These are phyloP conservation scores for Suillus luteus DNA, from an alignment of 768 basidiomycete genomes.

Conservation along the genomic window DNA sequence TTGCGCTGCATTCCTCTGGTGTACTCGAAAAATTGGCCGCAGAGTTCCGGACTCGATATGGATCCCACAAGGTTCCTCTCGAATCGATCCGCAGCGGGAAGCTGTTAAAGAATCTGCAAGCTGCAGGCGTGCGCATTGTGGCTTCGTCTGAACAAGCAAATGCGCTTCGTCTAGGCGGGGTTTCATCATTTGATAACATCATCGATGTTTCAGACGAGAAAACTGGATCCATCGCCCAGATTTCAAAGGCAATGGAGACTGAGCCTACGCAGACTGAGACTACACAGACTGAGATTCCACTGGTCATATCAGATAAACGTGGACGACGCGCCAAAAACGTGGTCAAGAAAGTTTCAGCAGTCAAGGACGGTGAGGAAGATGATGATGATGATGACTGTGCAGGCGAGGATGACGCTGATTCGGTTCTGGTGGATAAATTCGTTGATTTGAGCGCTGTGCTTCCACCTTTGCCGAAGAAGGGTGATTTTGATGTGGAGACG, in stretches of 20 bases:
- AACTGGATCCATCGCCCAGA: conserved; percentile 31
- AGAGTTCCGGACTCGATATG: conserved; percentile 85
- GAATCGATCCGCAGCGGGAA: conserved; percentile 40
- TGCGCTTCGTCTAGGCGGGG: conserved; percentile 19
- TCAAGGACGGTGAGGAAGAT: conserved; percentile 24
- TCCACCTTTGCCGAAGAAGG: conserved; percentile 82
- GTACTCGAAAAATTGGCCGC: conserved; percentile 69
- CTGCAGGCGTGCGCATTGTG: conserved; percentile 47
- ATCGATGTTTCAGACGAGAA: conserved; percentile 42
- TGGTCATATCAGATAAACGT: conserved; percentile 32
- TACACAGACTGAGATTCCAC: conserved; percentile 17
- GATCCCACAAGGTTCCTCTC: conserved; percentile 67
- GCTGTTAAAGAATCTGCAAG: conserved; percentile 42
- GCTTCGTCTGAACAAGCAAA: conserved; percentile 44
- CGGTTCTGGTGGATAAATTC: conserved; percentile 53
- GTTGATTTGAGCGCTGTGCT: conserved; percentile 73
- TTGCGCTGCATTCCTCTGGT: conserved; percentile 87
- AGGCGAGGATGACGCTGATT: conserved; percentile 22
- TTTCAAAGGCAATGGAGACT: conserved; percentile 14
- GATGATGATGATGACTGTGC: conserved; percentile 26
- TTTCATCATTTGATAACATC: conserved; percentile 33
- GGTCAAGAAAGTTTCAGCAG: conserved; percentile 19
- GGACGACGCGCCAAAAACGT: conserved; percentile 6
- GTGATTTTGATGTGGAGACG: conserved; percentile 77
- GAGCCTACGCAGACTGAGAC: conserved; percentile 17